Evolutionary conservation across 169 alveolate species (phyloP).

Genomic region (Fabrea salina): DNA sequence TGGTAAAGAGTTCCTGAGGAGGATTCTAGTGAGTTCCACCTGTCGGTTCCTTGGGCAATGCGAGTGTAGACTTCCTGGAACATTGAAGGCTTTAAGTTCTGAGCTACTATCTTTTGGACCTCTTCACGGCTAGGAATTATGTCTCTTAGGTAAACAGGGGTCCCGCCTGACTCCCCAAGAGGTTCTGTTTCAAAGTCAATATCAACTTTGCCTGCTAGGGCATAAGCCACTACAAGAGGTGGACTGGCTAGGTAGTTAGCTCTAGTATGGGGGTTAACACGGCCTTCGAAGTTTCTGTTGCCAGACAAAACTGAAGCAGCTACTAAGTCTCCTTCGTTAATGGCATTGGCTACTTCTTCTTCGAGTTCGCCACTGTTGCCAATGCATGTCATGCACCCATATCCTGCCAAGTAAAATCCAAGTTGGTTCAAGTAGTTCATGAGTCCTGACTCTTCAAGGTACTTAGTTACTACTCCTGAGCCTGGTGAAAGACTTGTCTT

Average conservation of each 20-base stretch:
- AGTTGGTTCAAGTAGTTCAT: conserved; percentile 84
- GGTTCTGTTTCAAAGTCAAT: conserved; percentile 91
- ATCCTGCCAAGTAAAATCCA: conserved; percentile 94
- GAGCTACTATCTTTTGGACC: conserved; percentile 72
- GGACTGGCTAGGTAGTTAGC: conserved; percentile 97
- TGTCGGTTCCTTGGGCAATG: conserved; percentile 88
- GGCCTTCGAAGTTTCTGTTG: conserved; percentile 95
- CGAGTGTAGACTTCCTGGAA: conserved; percentile 88
- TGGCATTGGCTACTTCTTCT: conserved; percentile 87
- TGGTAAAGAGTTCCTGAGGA: conserved; percentile 84
- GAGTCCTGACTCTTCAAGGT: conserved; percentile 80
- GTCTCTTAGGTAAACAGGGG: conserved; percentile 88
- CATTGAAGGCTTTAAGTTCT: conserved; percentile 86
- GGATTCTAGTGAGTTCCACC: conserved; percentile 90
- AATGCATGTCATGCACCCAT: conserved; percentile 98
- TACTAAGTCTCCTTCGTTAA: conserved; percentile 85
- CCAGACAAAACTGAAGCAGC: conserved; percentile 94
- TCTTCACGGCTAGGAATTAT: conserved; percentile 90
- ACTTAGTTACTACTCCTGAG: conserved; percentile 53
- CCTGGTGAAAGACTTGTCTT: conserved; percentile 87
- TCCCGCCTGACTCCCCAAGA: conserved; percentile 85
- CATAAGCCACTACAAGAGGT: conserved; percentile 94
- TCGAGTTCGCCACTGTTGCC: conserved; percentile 95
- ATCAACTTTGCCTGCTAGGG: conserved; percentile 92
- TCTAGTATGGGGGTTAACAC: conserved; percentile 93